phyloP scores from a whole-genome alignment of 306 rosid species.

The Malus orientalis region DNA sequence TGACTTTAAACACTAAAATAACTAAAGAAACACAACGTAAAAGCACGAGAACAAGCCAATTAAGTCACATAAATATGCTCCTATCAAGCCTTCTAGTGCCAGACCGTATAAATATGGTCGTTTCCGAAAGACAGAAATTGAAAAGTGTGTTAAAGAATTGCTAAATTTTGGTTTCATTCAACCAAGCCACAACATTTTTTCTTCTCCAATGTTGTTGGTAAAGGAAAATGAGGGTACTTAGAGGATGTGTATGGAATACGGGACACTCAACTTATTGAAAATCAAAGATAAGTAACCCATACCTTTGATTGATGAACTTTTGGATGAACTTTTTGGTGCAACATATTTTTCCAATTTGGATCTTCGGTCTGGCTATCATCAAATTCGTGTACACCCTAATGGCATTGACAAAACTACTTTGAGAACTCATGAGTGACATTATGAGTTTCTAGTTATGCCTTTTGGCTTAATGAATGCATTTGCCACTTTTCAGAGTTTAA shows the following conservation, averaged over 20 bases:
- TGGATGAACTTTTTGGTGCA: background rate
- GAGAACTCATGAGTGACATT: background rate
- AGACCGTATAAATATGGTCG: too few relatives aligned
- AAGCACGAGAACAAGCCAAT: too few relatives aligned
- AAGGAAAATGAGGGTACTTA: background rate
- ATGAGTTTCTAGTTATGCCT: background rate
- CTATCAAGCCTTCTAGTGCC: background rate
- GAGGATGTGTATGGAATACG: background rate
- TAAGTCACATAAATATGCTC: too few relatives aligned
- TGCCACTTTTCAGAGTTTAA: background rate
- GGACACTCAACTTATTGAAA: background rate
- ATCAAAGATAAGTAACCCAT: background rate
- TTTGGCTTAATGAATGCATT: background rate
- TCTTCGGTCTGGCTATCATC: background rate
- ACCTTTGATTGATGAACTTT: background rate
- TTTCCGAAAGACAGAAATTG: too few relatives aligned
- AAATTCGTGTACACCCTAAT: background rate
- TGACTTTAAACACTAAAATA: too few relatives aligned
- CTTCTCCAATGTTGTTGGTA: background rate
- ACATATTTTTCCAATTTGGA: background rate
- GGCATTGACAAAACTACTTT: background rate
- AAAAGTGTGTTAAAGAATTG: background rate
- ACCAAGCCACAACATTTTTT: background rate
- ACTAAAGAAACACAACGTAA: too few relatives aligned
- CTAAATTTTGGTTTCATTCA: background rate